phyloP scores from a whole-genome alignment of 148 eudicot genomes.

The Pharnaceum exiguum region DNA sequence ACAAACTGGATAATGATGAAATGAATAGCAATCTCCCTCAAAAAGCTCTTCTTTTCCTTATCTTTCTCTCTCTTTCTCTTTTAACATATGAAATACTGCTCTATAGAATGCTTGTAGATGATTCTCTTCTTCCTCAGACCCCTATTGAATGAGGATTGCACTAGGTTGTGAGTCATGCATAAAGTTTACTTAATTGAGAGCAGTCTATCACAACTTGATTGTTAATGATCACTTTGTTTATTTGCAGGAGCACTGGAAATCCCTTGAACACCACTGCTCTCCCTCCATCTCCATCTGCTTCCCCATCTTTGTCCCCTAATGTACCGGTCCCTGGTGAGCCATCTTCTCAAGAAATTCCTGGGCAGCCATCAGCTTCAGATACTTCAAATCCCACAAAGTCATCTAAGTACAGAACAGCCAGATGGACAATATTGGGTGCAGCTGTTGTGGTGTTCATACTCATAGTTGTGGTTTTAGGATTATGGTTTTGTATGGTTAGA shows the following conservation, averaged over 20 bases:
- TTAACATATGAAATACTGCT: no score
- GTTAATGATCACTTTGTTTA: slow-evolving; percentile 1
- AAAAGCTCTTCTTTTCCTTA: no score
- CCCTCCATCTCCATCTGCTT: slow-evolving; percentile 55
- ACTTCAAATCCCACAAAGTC: slow-evolving; percentile 26
- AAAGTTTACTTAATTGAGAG: background rate
- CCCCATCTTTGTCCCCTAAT: slow-evolving; percentile 40
- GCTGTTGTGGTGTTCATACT: slow-evolving; percentile 40
- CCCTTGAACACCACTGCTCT: slow-evolving; percentile 75
- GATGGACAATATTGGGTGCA: slow-evolving; percentile 40
- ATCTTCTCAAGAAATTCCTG: slow-evolving; percentile 35
- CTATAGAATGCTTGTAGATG: no score
- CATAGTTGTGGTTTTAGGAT: slow-evolving; percentile 40
- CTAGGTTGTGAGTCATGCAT: background rate
- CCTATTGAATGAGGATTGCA: no score
- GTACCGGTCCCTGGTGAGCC: slow-evolving; percentile 38
- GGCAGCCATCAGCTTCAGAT: slow-evolving; percentile 29
- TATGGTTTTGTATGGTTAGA: slow-evolving; percentile 47
- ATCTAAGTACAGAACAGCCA: slow-evolving; percentile 21
- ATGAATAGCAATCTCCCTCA: no score
- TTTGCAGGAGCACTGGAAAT: slow-evolving; percentile 70
- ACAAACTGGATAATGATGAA: no score
- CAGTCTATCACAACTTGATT: background rate
- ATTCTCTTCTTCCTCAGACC: no score
- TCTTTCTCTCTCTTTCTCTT: no score